phyloP scores from a whole-genome alignment of 495 filamentous ascomycete genomes.

The Penicillium robsamsonii region DNA sequence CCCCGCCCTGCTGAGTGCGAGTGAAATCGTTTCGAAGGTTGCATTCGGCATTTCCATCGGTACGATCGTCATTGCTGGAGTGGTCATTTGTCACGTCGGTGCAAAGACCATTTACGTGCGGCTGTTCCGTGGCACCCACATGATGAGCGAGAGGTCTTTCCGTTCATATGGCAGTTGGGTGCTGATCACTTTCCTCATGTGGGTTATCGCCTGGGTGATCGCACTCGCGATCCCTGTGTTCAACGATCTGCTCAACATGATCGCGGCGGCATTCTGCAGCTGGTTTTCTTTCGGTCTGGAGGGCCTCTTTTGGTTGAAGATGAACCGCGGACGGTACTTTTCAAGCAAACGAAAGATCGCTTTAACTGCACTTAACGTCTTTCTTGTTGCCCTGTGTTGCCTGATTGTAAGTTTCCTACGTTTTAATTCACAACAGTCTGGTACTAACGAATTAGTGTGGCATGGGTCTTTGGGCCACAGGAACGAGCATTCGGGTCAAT shows the following conservation, averaged over 20 bases:
- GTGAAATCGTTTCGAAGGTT: constrained; percentile 52
- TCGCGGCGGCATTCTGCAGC: constrained; percentile 29
- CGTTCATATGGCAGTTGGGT: constrained; percentile 47
- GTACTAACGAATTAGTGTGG: constrained; percentile 24
- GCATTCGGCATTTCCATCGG: constrained; percentile 70
- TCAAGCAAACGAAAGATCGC: constrained; percentile 22
- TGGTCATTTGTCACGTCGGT: constrained; percentile 57
- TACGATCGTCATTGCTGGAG: constrained; percentile 31
- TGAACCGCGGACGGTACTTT: constrained; percentile 31
- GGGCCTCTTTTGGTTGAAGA: constrained; percentile 37
- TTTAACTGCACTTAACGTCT: constrained; percentile 29
- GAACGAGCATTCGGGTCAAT: constrained; percentile 13
- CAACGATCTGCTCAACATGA: constrained; percentile 51
- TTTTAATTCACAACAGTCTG: background rate
- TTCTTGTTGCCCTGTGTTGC: constrained; percentile 22
- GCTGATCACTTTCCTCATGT: constrained; percentile 47
- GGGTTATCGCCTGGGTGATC: constrained; percentile 61
- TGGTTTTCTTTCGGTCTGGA: constrained; percentile 39
- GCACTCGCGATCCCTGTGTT: constrained; percentile 68
- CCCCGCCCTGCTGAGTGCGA: constrained; percentile 62
- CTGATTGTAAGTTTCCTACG: background rate
- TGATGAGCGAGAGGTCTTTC: constrained; percentile 51
- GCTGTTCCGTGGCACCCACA: constrained; percentile 46
- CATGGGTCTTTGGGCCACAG: constrained; percentile 36
- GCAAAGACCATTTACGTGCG: constrained; percentile 58